Base-by-base conservation (phyloP, 495 filamentous ascomycete genomes). In the Tirmania nivea region DNA sequence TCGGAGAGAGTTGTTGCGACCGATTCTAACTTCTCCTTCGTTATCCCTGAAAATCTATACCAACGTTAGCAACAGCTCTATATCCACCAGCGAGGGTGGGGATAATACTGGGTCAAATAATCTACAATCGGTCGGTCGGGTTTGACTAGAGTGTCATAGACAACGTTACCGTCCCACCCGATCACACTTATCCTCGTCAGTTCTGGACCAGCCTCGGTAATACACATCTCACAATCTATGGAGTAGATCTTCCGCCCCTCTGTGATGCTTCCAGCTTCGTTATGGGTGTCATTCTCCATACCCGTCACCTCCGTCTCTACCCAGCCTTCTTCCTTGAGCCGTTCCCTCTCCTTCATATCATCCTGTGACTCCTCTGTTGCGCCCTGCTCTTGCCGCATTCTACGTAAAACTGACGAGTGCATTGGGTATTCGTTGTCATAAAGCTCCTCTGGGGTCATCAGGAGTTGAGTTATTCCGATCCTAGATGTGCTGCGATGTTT, bases 221-320 rank as follows among this genome's bases (percentile, higher is more conserved):
- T 75, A 61, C 86, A 94, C 90, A 97, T 97, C 64, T 97, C 90
- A 64, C 90, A 97, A 60, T 97, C 90, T 51, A 97, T 72, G 10
- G 85, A 79, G 20, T 90, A 67, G 8, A 96, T 69, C n/a, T 80
- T 76, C 42, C 83, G 77, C 17, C 88, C 92, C 11, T 76, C 84
- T 1, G 87, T 90, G 52, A 94, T 69, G 62, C 84, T 85, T 14
- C 85, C 90, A 57, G 78, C 66, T 65, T 90, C 73, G 45, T 92
- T 79, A 51, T 88, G 77, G 6, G 67, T 61, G 20, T 83, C 80
- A n/a, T 80, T 80, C 49, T 80, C 78, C 16, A 83, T 64, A 10
- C 61, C 72, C 11, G 73, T 66, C n/a, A 94, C 75, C 36, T 71
- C 65, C 3, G 81, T 86, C 63, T 95, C 80, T 4, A 88, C 77